phyloP scores from a whole-genome alignment of 805 yeast species.

The Sporopachydermia quercuum region DNA sequence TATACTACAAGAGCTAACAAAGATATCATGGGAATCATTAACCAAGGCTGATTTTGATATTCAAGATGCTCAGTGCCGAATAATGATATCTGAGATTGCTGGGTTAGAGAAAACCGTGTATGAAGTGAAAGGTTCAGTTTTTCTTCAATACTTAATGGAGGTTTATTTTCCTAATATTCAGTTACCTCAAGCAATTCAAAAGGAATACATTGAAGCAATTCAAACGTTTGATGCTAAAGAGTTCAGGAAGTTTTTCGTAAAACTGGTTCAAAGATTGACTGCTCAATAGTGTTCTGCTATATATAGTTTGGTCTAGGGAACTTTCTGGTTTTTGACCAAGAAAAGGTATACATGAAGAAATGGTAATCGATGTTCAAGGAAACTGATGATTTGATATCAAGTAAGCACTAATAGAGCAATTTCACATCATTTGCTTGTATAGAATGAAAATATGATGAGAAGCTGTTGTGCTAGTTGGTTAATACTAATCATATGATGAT shows the following conservation, averaged over 20 bases:
- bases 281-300: no score
- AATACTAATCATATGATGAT: no score
- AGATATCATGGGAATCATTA: slow-evolving; percentile 66
- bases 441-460: no score
- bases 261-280: slow-evolving; percentile 22
- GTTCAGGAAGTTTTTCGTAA: slow-evolving; percentile 57
- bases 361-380: no score
- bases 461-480: no score
- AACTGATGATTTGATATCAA: no score
- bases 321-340: no score
- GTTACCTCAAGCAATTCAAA: slow-evolving; percentile 42
- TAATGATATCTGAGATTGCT: slow-evolving; percentile 62
- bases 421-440: no score
- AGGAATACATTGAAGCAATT: slow-evolving; percentile 47
- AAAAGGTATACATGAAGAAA: no score
- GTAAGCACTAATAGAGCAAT: no score
- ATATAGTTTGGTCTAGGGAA: no score
- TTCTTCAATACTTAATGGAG: slow-evolving; percentile 38
- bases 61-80: slow-evolving; percentile 67
- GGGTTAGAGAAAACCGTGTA: slow-evolving; percentile 50
- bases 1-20: slow-evolving; percentile 51
- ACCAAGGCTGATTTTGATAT: slow-evolving; percentile 53
- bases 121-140: slow-evolving; percentile 28
- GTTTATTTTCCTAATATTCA: slow-evolving; percentile 35
- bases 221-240: slow-evolving; percentile 40